Evolutionary conservation across 73 alveolate species (phyloP).

Genomic region (Breviolum minutum): DNA sequence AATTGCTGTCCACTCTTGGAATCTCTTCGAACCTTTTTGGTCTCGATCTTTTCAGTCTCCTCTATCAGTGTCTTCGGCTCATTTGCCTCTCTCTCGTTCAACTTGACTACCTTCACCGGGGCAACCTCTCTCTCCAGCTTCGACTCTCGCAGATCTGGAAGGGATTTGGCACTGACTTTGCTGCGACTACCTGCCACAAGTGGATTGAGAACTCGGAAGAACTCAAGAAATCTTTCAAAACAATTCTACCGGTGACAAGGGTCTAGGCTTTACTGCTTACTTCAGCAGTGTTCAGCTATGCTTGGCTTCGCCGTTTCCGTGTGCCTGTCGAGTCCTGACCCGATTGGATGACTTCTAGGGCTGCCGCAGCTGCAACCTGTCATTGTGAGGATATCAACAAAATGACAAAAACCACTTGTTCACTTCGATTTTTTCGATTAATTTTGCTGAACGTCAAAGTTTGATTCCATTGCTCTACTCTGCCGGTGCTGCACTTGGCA

Average conservation of each 20-base stretch:
- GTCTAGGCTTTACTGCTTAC: no score
- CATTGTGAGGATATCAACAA: not conserved
- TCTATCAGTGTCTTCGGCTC: not conserved
- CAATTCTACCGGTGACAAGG: no score
- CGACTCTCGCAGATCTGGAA: not conserved
- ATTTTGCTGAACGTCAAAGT: no score
- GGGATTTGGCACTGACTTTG: conserved; percentile 26
- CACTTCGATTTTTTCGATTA: no score
- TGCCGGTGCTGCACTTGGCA: no score
- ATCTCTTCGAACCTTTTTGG: not conserved
- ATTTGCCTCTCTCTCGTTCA: not conserved
- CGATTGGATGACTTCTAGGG: conserved; percentile 43
- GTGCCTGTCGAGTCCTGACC: conserved; percentile 30
- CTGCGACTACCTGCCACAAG: conserved; percentile 30
- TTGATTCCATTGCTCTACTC: no score
- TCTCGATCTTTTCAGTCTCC: not conserved
- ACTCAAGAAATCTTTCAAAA: no score
- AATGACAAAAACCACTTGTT: not conserved
- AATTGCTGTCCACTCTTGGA: not conserved
- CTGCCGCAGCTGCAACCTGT: conserved; percentile 88
- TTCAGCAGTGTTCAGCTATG: not conserved
- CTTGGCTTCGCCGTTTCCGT: not conserved
- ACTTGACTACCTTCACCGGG: not conserved
- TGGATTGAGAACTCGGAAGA: no score
- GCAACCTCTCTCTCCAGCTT: not conserved